Percentiles rank a stretch among this genome's conserved stretches.
Conservation (phyloP, 352 stramenopile genomes). For the Globisporangium uncinulatum region DNA sequence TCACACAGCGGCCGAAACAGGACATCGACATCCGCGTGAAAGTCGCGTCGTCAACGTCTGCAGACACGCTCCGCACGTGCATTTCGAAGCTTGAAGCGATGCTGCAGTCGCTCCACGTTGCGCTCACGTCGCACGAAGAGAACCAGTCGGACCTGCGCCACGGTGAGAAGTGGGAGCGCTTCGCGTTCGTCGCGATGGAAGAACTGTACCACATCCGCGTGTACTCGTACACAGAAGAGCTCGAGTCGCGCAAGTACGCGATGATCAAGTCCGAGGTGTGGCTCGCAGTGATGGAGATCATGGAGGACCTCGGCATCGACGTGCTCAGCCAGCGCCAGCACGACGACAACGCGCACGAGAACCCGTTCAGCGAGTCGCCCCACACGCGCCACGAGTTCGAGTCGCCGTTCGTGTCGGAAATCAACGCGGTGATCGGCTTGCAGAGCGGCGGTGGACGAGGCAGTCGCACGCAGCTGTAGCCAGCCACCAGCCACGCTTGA, state of each 20-base stretch:
- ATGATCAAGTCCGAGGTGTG: constrained; percentile 89
- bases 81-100: constrained; percentile 64
- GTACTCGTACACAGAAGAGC: constrained; percentile 86
- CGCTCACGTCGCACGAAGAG: constrained; percentile 83
- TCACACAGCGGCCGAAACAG: constrained; percentile 76
- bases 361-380: constrained; percentile 34
- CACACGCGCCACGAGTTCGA: constrained; percentile 25
- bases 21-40: constrained; percentile 71
- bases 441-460: constrained; percentile 17
- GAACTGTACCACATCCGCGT: constrained; percentile 75
- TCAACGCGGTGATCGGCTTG: constrained; percentile 46
- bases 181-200: constrained; percentile 87
- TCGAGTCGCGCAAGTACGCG: constrained; percentile 82
- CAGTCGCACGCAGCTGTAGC: constrained; percentile 34
- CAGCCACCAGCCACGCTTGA: too few species aligned
- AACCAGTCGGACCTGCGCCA: constrained; percentile 74
- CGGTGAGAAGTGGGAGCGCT: constrained; percentile 77
- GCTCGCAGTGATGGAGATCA: constrained; percentile 86
- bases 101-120: constrained; percentile 80
- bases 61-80: constrained; percentile 55
- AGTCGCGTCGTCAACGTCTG: constrained; percentile 48
- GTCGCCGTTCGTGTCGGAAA: constrained; percentile 47
- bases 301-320: constrained; percentile 71
- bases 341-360: constrained; percentile 10
- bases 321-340: constrained; percentile 34